Evolutionary conservation across 139 green algal genomes (phyloP).

Genomic region (Volvox africanus): DNA sequence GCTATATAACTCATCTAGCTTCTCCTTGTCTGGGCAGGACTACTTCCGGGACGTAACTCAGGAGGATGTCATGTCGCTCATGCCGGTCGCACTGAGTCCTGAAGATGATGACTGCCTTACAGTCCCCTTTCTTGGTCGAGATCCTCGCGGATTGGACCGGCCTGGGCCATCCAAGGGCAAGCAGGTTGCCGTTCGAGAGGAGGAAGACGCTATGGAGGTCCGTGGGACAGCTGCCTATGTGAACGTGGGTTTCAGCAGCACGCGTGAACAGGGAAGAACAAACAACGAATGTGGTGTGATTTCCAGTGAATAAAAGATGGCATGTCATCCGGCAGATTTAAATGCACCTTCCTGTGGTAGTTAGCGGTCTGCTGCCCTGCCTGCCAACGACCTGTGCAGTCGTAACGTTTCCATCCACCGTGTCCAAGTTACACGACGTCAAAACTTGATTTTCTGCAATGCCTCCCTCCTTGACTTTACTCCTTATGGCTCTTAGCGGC

Average conservation of each 20-base stretch:
- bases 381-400: too few relatives aligned
- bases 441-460: too few relatives aligned
- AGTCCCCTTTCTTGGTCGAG: conserved; percentile 64
- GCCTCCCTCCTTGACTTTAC: too few relatives aligned
- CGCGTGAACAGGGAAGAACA: neutral
- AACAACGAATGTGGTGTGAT: neutral
- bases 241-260: neutral
- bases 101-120: conserved; percentile 71
- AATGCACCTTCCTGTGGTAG: too few relatives aligned
- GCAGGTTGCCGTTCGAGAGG: neutral
- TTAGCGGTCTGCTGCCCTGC: too few relatives aligned
- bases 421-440: too few relatives aligned
- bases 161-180: neutral
- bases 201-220: conserved; percentile 16
- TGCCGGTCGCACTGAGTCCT: conserved; percentile 54
- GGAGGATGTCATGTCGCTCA: conserved; percentile 77
- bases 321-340: too few relatives aligned
- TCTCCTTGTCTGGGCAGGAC: conserved; percentile 63
- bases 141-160: neutral
- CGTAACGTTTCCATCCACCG: too few relatives aligned
- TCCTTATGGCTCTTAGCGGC: neutral
- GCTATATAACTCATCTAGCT: neutral
- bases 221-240: neutral
- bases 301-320: neutral
- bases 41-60: conserved; percentile 83